Base-by-base conservation (phyloP, 345 rosid genomes). In the Sisymbrium irio region DNA sequence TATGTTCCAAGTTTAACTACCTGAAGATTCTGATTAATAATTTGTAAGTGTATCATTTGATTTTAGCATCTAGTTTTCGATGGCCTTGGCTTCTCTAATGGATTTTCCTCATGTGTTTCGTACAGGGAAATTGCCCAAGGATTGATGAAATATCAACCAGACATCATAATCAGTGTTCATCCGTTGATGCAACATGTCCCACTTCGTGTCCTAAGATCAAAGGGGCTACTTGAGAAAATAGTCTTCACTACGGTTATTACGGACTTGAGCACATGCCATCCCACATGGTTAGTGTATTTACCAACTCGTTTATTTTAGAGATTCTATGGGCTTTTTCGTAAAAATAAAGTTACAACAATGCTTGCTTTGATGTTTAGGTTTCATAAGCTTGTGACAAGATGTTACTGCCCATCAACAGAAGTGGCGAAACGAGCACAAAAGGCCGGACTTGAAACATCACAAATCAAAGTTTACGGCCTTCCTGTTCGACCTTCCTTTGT, bases 171-270 rank as follows among this genome's bases (percentile, higher is more conserved):
- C 42, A 96, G 99, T 69, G 99, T 96, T 19, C 99, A 96, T 81
- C 98, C 98, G 3, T 82, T 96, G 66, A 90, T 96, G 98, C 99
- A 96, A 71, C 99, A 96, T 30, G 99, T 96, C 73, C 99, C 99
- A 32, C 96, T 96, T 79, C 96, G 98, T 67, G 83, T 96, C 70
- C 75, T 96, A 82, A 88, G 87, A 83, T 82, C 94, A 18, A 96
- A 85, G 75, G 99, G 99, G 44, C 90, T 92, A 74, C 67, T 96
- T 69, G 49, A 90, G 59, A 96, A 96, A 82, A 92, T 92, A 17
- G 96, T 88, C 54, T 96, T 96, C 77, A 90, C 99, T 17, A 96
- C 99, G 0, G 98, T 92, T 58, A 72, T 96, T 67, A 96, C 99
- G 22, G 99, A 96, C 78, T 83, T 96, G 74, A 87, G 97, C 82